Percentiles rank a stretch among this genome's conserved stretches.
phyloP scores from a whole-genome alignment of 2,329 filamentous ascomycete genomes.

The Hypoxylon rubiginosum region DNA sequence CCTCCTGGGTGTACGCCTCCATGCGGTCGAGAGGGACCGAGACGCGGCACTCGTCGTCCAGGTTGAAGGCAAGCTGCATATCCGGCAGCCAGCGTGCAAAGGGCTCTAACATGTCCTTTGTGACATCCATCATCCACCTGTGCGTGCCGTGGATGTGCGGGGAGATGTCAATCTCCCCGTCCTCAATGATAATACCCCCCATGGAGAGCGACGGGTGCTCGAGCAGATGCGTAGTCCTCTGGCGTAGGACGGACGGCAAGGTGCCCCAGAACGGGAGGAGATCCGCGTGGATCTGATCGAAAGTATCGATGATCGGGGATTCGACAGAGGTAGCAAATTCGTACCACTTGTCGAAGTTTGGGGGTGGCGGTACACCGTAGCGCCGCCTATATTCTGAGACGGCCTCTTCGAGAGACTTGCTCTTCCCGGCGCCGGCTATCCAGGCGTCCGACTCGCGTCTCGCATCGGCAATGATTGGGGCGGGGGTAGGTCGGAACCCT shows the following conservation, averaged over 20 bases:
- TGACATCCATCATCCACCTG: slow-evolving; percentile 55
- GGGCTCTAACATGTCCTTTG: slow-evolving; percentile 56
- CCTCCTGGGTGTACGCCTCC: slow-evolving; percentile 52
- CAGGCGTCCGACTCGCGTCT: slow-evolving; percentile 60
- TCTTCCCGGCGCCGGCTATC: slow-evolving; percentile 60
- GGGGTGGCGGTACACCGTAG: slow-evolving; percentile 76
- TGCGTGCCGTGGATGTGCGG: slow-evolving; percentile 53
- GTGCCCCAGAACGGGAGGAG: slow-evolving; percentile 79
- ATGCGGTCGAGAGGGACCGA: slow-evolving; percentile 60
- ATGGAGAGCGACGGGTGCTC: slow-evolving; percentile 50
- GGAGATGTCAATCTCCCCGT: slow-evolving; percentile 49
- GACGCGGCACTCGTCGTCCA: slow-evolving; percentile 64
- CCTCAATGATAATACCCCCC: slow-evolving; percentile 53
- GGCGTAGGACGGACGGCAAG: slow-evolving; percentile 70
- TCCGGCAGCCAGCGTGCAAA: slow-evolving; percentile 62
- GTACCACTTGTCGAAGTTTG: slow-evolving; percentile 81
- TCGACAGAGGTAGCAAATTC: slow-evolving; percentile 72
- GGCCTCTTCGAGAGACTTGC: slow-evolving; percentile 69
- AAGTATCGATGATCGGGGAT: slow-evolving; percentile 77
- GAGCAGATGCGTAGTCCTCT: slow-evolving; percentile 57
- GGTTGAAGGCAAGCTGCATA: slow-evolving; percentile 67
- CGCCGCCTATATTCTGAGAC: slow-evolving; percentile 75
- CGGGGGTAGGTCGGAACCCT: slow-evolving; percentile 32
- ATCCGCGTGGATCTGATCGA: slow-evolving; percentile 75
- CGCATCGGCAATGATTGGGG: slow-evolving; percentile 62